These are phyloP conservation scores for Colletotrichum liriopes DNA, from an alignment of 2,329 filamentous ascomycete genomes.

Conservation along the genomic window DNA sequence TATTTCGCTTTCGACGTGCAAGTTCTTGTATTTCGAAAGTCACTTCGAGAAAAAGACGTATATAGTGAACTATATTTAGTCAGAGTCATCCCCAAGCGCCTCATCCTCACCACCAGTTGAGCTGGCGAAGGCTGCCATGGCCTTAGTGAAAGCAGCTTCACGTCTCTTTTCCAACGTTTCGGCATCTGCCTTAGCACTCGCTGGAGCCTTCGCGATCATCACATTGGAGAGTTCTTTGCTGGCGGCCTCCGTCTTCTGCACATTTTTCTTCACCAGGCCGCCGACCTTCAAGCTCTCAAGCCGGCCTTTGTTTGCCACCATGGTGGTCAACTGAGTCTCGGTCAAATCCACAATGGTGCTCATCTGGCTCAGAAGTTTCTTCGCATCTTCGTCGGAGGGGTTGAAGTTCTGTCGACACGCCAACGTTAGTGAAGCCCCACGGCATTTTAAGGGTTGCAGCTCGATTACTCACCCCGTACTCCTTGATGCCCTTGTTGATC, in stretches of 20 bases:
- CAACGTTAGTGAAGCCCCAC: not conserved
- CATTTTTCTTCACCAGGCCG: constrained; percentile 36
- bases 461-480: constrained; percentile 10
- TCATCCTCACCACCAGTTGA: constrained; percentile 32
- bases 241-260: constrained; percentile 28
- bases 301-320: constrained; percentile 25
- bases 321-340: constrained; percentile 25
- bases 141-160: constrained; percentile 30
- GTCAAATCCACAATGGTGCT: constrained; percentile 24
- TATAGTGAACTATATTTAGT: not conserved
- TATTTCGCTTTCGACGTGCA: not conserved
- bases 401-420: not conserved
- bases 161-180: constrained; percentile 34
- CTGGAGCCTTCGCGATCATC: constrained; percentile 28
- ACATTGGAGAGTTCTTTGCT: constrained; percentile 32
- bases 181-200: constrained; percentile 13
- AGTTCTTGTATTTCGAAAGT: not conserved
- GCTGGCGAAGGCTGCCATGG: constrained; percentile 18
- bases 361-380: constrained; percentile 34
- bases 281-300: constrained; percentile 35
- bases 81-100: constrained; percentile 32
- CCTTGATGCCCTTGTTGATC: constrained; percentile 36
- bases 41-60: not conserved
- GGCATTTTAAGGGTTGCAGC: too few species aligned
- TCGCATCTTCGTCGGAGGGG: constrained; percentile 29